Percentiles rank a stretch among this genome's conserved stretches.
Evolutionary conservation across 495 filamentous ascomycete species (phyloP).

Genomic region (Diplogelasinospora grovesii): DNA sequence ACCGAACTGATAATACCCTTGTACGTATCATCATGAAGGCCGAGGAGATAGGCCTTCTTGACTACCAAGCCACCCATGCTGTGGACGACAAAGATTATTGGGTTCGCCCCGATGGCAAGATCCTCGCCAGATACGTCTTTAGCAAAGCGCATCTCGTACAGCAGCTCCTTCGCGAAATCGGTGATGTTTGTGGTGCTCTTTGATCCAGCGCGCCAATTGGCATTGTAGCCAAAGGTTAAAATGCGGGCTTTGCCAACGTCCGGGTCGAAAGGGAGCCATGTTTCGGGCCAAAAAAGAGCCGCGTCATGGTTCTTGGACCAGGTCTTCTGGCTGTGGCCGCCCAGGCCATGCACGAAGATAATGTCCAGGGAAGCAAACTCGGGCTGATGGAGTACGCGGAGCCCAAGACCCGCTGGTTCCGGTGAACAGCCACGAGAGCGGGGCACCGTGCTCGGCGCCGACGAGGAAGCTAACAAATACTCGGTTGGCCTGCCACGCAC

Average conservation of each 20-base stretch:
- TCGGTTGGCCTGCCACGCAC: too few relatives aligned
- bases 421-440: too few relatives aligned
- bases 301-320: slow-evolving; percentile 25
- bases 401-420: too few relatives aligned
- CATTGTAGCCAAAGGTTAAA: slow-evolving; percentile 33
- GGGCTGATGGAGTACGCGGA: slow-evolving; percentile 23
- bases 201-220: slow-evolving; percentile 12
- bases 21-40: slow-evolving; percentile 11
- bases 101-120: slow-evolving; percentile 7
- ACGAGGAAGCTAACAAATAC: too few relatives aligned
- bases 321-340: slow-evolving; percentile 25
- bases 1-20: slow-evolving; percentile 10
- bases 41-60: slow-evolving; percentile 19
- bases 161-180: slow-evolving; percentile 17
- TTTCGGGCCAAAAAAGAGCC: slow-evolving; percentile 25
- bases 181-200: slow-evolving; percentile 8
- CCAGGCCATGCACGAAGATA: slow-evolving; percentile 33
- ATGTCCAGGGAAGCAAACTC: slow-evolving; percentile 18
- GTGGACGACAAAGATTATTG: slow-evolving; percentile 16
- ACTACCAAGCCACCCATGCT: slow-evolving; percentile 21
- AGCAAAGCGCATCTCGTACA: slow-evolving; percentile 17
- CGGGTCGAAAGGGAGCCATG: slow-evolving; percentile 26
- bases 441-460: too few relatives aligned
- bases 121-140: too few relatives aligned
- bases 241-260: slow-evolving; percentile 22